A percentile compares a stretch with the other conserved stretches of the same genome.
Evolutionary conservation across 1,139 yeast species (phyloP).

Genomic region (Lodderomyces metapsilosis): DNA sequence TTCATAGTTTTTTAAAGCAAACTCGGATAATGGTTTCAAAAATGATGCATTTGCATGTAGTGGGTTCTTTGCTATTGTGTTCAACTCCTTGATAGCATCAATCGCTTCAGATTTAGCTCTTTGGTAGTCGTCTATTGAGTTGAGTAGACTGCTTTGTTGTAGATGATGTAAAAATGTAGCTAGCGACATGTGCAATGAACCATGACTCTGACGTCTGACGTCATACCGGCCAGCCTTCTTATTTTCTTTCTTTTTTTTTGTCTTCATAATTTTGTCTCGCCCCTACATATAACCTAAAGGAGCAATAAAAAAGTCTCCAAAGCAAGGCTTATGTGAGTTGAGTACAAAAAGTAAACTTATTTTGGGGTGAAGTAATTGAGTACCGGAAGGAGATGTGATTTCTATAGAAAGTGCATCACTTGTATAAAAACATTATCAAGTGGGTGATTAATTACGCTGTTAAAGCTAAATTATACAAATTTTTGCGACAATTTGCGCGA

Average conservation of each 20-base stretch:
- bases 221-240: conserved; percentile 38
- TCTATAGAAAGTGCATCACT: too few species aligned
- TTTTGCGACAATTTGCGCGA: too few species aligned
- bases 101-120: conserved; percentile 22
- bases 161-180: conserved; percentile 11
- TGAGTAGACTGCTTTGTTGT: conserved; percentile 18
- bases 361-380: too few species aligned
- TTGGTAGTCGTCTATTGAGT: conserved; percentile 16
- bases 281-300: too few species aligned
- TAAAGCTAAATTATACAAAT: too few species aligned
- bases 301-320: too few species aligned
- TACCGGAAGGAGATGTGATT: too few species aligned
- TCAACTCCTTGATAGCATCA: conserved; percentile 26
- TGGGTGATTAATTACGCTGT: too few species aligned
- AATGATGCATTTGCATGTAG: conserved; percentile 6
- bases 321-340: too few species aligned
- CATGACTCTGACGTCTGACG: not conserved
- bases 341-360: too few species aligned
- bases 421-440: too few species aligned
- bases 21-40: conserved; percentile 19
- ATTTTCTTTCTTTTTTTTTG: conserved; percentile 7
- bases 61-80: conserved; percentile 17
- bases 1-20: conserved; percentile 23
- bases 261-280: not conserved
- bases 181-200: conserved; percentile 6